Base-by-base conservation (phyloP, 2,329 filamentous ascomycete species). In the Cadophora gregata region DNA sequence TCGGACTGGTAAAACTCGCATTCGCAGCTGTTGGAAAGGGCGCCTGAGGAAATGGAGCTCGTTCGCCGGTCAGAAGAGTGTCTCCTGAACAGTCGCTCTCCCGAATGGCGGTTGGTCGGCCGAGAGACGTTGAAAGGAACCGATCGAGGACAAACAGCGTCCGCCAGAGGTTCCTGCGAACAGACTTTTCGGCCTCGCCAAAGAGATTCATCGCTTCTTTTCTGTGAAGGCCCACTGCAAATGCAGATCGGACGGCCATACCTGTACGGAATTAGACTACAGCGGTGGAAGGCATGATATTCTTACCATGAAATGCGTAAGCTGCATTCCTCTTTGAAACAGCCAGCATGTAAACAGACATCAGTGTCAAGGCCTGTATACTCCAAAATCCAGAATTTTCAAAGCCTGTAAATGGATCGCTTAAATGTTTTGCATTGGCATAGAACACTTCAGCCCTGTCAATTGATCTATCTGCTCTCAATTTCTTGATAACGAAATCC, bases 351-450 rank as follows among this genome's bases (percentile, higher is more conserved):
- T 90, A 91, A 1, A 90, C 76, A 0, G 88, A 82, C 84, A 90
- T 90, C 42, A 91, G 77, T 0, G 86, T 78, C 51, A 90, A 78
- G 1, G 87, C 86, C 73, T 90, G 88, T 56, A 91, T 82, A 14
- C 86, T 86, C 85, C 87, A 89, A 66, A 90, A 85, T 64, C 88
- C 85, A 25, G 84, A 85, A 71, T 89, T 85, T 72, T 90, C 87
- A 58, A 89, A 84, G 0, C 85, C 81, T 3, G 76, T 79, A 62
- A 80, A 75, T 9, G 81, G 81, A 63, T 83, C 81, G 42, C 59
- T 79, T 19, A 89, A 78, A 50, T 79, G 80, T 69, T 84, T 87
- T 5, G 88, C 88, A 68, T 84, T 86, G 19, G 83, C 79, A 72
- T 88, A 91, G 74, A 90, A 89, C 12, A 85, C 77, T 69, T 90